Evolutionary conservation across 495 filamentous ascomycete genomes (phyloP), one percentile per base, ranked within the genome.

Genomic region (Ramalina peruviana): DNA sequence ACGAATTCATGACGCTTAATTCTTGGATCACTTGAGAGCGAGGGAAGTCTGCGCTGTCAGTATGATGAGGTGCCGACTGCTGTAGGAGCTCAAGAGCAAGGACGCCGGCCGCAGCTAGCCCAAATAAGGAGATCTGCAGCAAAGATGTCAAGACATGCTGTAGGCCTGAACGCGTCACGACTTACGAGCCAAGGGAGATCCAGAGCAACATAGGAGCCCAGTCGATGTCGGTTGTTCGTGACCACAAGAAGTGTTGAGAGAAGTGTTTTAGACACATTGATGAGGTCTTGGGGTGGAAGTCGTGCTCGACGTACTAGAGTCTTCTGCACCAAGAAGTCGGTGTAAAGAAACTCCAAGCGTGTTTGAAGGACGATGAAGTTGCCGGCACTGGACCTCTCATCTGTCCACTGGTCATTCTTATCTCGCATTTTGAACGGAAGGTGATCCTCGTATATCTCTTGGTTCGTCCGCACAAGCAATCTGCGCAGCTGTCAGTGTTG

Each of bases 21-120:
- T 81, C 76, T 40, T 81, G 78, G 30, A 82, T 76, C 12, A 77
- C 67, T 52, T 78, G 73, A 1, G 79, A 77, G 15, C 79, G 71
- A 0, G 78, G 76, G 3, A 76, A 60, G 49, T 66, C 49, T 36
- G 65, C 51, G 30, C 54, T 39, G 41, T 66, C 53, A 43, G 64
- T 57, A 4, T 61, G 58, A 1, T 64, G 60, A 4, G 65, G 59
- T 46, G 73, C 70, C n/a, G 72, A 73, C 49, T 79, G 77, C 42
- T 70, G 72, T 5, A 82, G 60, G 17, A 83, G 69, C 54, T 83
- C 80, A 39, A 82, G 66, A 17, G 76, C 73, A 16, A 83, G 68
- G 40, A 81, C 73, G 9, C 75, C 75, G 3, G 78, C 78, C 12
- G 67, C 66, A 3, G 74, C 79, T 4, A 82, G 69, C 10, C 74